Evolutionary conservation across 306 rosid genomes (phyloP), one percentile per base, ranked within the genome.

Genomic region (Vigna radiata): DNA sequence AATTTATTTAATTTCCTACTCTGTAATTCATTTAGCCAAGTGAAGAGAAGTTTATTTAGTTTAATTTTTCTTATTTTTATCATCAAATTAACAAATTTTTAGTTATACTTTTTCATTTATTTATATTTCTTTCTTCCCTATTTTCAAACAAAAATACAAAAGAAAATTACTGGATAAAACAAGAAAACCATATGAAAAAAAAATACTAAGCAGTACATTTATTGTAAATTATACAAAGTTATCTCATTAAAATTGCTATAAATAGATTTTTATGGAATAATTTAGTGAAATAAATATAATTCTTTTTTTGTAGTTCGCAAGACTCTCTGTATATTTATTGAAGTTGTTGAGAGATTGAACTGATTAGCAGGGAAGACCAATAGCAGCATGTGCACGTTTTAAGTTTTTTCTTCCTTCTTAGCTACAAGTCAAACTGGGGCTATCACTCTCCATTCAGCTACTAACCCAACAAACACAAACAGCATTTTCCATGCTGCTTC

Each of bases 361-460:
- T 19, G 3, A 6, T 66, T 19, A 66, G 18, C 15, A 41, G 36
- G 33, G 71, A 65, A 66, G 36, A 43, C 18, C 41, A 68, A 68
- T 68, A 46, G 19, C 56, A 46, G 3, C 55, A 47, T 43, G 54
- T 66, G 54, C 53, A 66, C 53, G 58, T 23, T 47, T 23, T 12
- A 23, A 68, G 83, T 75, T 64, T 79, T 39, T 49, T 58, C 31
- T 58, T 62, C 25, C 47, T 27, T 76, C 80, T 47, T 16, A 85
- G 68, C 90, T 78, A 66, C 72, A 8, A 81, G 94, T 90, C 94
- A 90, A 90, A 87, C 70, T 43, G 50, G 39, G 76, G 76, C 39
- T 39, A 18, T 14, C 50, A 36, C 47, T 68, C 70, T 25, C 44
- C 41, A 46, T 77, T 55, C 62, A 68, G 44, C 84, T 65, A 59